These are phyloP conservation scores for Rhododendron vialii DNA, from an alignment of 148 eudicot genomes.

Conservation along the genomic window DNA sequence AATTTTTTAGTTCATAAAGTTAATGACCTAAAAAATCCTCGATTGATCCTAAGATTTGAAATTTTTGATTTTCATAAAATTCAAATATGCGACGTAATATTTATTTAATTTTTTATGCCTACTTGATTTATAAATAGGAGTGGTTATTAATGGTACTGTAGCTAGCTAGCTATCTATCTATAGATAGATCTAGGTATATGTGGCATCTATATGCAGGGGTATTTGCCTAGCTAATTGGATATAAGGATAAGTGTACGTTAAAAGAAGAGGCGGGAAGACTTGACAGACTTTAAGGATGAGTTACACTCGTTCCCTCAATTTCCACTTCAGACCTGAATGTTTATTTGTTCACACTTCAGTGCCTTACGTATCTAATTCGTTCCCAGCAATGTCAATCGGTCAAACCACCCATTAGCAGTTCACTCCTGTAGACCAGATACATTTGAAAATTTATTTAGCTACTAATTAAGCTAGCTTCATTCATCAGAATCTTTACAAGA, in stretches of 20 bases:
- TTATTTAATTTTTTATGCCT: no score
- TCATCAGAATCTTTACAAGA: background rate
- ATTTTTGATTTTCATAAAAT: no score
- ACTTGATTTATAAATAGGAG: no score
- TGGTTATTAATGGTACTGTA: no score
- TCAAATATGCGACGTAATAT: no score
- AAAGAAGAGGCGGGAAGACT: background rate
- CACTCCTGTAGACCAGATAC: background rate
- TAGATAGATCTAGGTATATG: background rate
- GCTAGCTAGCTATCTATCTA: no score
- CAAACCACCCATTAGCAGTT: background rate
- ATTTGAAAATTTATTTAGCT: background rate
- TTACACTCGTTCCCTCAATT: background rate
- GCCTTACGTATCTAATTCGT: background rate
- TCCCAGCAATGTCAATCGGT: background rate
- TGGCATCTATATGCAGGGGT: background rate
- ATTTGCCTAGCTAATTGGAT: background rate
- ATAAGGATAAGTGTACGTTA: background rate
- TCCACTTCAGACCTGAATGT: background rate
- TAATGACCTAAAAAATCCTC: no score
- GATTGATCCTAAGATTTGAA: no score
- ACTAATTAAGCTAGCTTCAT: background rate
- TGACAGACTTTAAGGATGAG: background rate
- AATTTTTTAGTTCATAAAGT: no score
- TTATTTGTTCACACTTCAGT: background rate